phyloP scores from a whole-genome alignment of 2,329 filamentous ascomycete genomes.

The Alternaria brassicicola region DNA sequence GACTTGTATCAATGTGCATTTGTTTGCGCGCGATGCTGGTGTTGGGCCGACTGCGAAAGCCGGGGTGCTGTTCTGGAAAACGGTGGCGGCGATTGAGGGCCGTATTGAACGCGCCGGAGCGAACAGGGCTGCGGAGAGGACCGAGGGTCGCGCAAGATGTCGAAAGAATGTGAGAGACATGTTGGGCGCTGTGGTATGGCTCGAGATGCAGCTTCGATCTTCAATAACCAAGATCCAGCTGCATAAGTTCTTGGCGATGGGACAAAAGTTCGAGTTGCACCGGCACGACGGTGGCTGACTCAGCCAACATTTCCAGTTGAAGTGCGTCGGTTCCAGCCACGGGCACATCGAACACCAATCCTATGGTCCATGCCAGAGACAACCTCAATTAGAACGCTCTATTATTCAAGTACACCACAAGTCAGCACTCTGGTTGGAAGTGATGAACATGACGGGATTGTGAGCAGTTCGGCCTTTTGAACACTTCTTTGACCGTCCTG shows the following conservation, averaged over 20 bases:
- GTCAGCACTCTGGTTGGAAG: not conserved
- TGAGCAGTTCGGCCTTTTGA: not conserved
- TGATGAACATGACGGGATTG: not conserved
- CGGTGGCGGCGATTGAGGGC: slow-evolving; percentile 26
- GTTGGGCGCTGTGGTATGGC: slow-evolving; percentile 12
- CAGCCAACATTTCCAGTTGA: slow-evolving; percentile 3
- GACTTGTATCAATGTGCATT: slow-evolving; percentile 59
- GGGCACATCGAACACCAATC: not conserved
- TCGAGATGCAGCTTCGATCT: too few species aligned
- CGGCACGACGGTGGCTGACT: slow-evolving; percentile 11
- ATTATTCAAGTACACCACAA: not conserved
- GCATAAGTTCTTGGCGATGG: not conserved
- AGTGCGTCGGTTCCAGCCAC: not conserved
- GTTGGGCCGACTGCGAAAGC: slow-evolving; percentile 42
- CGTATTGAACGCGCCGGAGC: slow-evolving; percentile 20
- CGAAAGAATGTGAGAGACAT: slow-evolving; percentile 52
- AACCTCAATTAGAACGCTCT: not conserved
- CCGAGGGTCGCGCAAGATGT: slow-evolving; percentile 47
- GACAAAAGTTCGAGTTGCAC: slow-evolving; percentile 20
- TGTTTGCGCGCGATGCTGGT: slow-evolving; percentile 47
- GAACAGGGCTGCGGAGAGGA: slow-evolving; percentile 25
- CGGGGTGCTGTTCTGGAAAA: slow-evolving; percentile 29
- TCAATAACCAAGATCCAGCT: too few species aligned
- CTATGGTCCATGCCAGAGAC: not conserved
- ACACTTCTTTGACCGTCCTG: not conserved